These are phyloP conservation scores for Pisolithus albus DNA, from an alignment of 768 basidiomycete genomes.

Conservation along the genomic window DNA sequence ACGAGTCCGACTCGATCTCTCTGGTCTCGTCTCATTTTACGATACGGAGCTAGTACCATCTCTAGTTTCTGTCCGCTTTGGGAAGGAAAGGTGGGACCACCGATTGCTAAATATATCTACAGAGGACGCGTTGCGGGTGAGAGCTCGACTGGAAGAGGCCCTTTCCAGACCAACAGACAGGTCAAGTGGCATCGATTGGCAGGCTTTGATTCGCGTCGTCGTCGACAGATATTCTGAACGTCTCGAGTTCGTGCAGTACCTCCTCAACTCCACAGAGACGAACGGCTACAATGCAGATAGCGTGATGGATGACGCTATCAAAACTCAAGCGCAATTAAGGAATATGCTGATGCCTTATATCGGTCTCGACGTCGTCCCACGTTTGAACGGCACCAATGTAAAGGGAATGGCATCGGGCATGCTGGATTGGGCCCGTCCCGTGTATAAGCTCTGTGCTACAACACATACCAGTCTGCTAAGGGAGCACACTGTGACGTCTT, in stretches of 20 bases:
- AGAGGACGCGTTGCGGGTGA: slow-evolving; percentile 6
- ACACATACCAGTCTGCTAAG: too few relatives aligned
- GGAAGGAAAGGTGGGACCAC: slow-evolving; percentile 16
- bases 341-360: slow-evolving; percentile 12
- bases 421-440: too few relatives aligned
- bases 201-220: slow-evolving; percentile 30
- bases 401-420: too few relatives aligned
- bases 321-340: slow-evolving; percentile 15
- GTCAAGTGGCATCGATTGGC: slow-evolving; percentile 38
- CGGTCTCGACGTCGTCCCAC: not conserved
- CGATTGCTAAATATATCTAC: slow-evolving; percentile 10
- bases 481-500: too few relatives aligned
- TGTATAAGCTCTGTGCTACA: too few relatives aligned
- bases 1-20: slow-evolving; percentile 18
- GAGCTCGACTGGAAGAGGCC: slow-evolving; percentile 1
- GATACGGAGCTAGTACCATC: slow-evolving; percentile 17
- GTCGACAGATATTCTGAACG: slow-evolving; percentile 36
- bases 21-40: slow-evolving; percentile 22
- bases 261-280: slow-evolving; percentile 21
- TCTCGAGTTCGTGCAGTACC: slow-evolving; percentile 33
- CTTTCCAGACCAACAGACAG: not conserved
- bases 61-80: slow-evolving; percentile 7
- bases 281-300: slow-evolving; percentile 6
- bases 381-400: too few relatives aligned
- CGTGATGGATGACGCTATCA: slow-evolving; percentile 5